phyloP scores from a whole-genome alignment of 495 filamentous ascomycete genomes.

The Clavariopsis aquatica region DNA sequence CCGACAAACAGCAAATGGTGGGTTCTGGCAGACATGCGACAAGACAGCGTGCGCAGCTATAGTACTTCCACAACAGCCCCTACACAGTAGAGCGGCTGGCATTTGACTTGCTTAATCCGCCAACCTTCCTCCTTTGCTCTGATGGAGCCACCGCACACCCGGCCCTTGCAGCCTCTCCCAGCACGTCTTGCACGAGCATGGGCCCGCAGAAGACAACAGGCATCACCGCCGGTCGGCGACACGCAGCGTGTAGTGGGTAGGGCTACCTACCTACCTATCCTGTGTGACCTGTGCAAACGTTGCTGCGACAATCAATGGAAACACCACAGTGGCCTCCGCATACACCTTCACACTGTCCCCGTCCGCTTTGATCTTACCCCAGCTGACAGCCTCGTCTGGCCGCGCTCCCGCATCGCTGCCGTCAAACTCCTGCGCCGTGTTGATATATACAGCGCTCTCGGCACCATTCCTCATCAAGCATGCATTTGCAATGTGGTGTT shows the following conservation, averaged over 20 bases:
- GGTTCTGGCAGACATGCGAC: too few relatives aligned
- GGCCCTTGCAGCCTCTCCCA: too few relatives aligned
- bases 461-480: conserved; percentile 96
- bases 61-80: too few relatives aligned
- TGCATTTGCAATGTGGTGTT: conserved; percentile 97
- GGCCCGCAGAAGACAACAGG: background rate
- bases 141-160: too few relatives aligned
- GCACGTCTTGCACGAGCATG: background rate
- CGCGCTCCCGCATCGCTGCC: conserved; percentile 94
- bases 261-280: background rate
- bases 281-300: conserved; percentile 70
- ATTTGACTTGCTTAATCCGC: too few relatives aligned
- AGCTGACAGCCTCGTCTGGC: conserved; percentile 95
- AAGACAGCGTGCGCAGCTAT: too few relatives aligned
- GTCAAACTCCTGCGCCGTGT: conserved; percentile 95
- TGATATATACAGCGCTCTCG: conserved; percentile 94
- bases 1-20: too few relatives aligned
- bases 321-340: conserved; percentile 86
- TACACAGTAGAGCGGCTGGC: too few relatives aligned
- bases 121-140: too few relatives aligned
- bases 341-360: conserved; percentile 91
- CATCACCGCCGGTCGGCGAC: background rate
- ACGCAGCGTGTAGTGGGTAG: background rate
- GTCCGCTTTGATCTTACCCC: conserved; percentile 94
- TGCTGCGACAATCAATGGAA: conserved; percentile 91